A percentile compares a stretch with the other conserved stretches of the same genome.
Evolutionary conservation across 2,329 filamentous ascomycete species (phyloP).

Genomic region (Neopestalotiopsis clavispora): DNA sequence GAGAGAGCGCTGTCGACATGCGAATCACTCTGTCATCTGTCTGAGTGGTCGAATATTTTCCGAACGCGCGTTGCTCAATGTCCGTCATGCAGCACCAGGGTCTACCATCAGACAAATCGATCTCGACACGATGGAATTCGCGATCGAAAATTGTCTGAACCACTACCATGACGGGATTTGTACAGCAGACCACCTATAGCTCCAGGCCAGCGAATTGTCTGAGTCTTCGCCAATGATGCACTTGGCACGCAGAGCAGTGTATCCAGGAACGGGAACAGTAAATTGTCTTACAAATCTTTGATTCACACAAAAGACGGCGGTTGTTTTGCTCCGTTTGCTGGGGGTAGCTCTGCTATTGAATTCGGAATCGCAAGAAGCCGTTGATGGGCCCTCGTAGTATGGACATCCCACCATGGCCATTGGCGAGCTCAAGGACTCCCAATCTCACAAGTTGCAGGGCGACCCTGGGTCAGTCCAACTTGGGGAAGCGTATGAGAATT

Average conservation of each 20-base stretch:
- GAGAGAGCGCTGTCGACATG: not conserved
- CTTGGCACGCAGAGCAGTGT: not conserved
- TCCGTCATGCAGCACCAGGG: not conserved
- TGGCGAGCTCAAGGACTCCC: not conserved
- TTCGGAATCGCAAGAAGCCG: conserved; percentile 11
- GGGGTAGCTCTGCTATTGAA: not conserved
- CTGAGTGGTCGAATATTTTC: conserved; percentile 9
- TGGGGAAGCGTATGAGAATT: not conserved
- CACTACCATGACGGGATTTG: not conserved
- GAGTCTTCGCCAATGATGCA: not conserved
- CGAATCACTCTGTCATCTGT: not conserved
- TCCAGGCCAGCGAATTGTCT: too few species aligned
- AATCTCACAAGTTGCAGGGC: not conserved
- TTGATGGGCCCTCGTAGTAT: not conserved
- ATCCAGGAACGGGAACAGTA: not conserved
- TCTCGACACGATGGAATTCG: not conserved
- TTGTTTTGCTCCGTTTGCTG: not conserved
- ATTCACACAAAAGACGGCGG: not conserved
- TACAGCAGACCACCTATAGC: not conserved
- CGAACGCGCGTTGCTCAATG: conserved; percentile 7
- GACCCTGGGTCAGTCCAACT: not conserved
- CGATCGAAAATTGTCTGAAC: not conserved
- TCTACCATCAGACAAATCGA: not conserved
- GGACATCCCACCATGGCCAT: not conserved
- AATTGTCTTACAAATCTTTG: not conserved